Evolutionary conservation across 2,329 filamentous ascomycete species (phyloP).

Genomic region (Pseudopyricularia cyperi): DNA sequence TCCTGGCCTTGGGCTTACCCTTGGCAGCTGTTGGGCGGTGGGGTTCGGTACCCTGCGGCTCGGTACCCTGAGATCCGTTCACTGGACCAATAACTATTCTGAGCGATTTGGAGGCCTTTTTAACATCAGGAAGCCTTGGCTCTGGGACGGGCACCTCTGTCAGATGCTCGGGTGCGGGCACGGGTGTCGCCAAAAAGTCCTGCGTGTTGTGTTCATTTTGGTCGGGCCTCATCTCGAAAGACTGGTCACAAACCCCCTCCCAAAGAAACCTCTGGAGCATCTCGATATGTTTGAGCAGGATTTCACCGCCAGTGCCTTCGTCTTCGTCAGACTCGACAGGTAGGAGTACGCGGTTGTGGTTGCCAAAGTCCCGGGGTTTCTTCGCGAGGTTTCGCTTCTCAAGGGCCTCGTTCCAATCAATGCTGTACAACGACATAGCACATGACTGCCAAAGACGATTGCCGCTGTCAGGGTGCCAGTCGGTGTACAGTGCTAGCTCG

Average conservation of each 20-base stretch:
- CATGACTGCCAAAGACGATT: background rate
- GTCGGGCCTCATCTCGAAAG: background rate
- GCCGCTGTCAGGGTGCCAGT: constrained; percentile 11
- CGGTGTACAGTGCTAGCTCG: constrained; percentile 20
- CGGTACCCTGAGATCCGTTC: no score
- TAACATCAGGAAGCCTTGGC: background rate
- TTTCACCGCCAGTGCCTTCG: background rate
- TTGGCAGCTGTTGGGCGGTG: background rate
- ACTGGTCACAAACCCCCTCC: background rate
- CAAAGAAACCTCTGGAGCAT: background rate
- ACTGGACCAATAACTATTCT: background rate
- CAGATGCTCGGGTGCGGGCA: background rate
- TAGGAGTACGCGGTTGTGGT: constrained; percentile 5
- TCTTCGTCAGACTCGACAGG: background rate
- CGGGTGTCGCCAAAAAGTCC: background rate
- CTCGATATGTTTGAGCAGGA: background rate
- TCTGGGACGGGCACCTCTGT: background rate
- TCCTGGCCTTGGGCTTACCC: background rate
- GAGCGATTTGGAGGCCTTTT: background rate
- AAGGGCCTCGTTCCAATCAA: constrained; percentile 16
- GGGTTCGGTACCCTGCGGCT: background rate
- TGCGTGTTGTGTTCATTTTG: background rate
- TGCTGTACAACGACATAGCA: constrained; percentile 14
- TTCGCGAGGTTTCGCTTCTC: constrained; percentile 1
- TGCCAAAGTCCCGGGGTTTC: constrained; percentile 7